Evolutionary conservation across 2,329 filamentous ascomycete species (phyloP), one percentile per base, ranked within the genome.

Genomic region (Cercospora zeae-maydis): DNA sequence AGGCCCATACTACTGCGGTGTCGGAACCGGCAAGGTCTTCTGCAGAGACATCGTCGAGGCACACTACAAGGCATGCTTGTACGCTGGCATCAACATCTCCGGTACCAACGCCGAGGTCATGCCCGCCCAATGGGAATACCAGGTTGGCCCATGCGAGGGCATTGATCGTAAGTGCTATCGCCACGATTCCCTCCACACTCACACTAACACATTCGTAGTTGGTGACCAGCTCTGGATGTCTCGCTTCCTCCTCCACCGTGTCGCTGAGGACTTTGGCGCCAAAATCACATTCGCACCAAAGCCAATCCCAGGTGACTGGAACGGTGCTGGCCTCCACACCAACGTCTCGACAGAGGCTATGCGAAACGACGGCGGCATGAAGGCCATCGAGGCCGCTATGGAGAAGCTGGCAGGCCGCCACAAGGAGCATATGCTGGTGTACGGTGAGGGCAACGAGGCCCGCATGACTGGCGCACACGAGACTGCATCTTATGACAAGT

Each of bases 51-150:
- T 99, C 67, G 93, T 99, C 71, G 93, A 98, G 83, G 89, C 91
- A 69, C 91, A 96, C 83, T 93, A 92, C 88, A 91, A 91, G 81
- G 88, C 89, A 70, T 96, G 87, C 84, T 77, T 98, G 79, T 96
- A 92, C 78, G 87, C 93, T 65, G 89, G 90, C 64, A 85, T 99
- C 80, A 88, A 93, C 78, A 98, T 99, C 80, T 96, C 93, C 27
- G 95, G 95, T 75, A 98, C 95, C 82, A 99, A 99, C 80, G 95
- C 95, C 70, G 95, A 99, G 85, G 95, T 99, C 75, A 96, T 97
- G 91, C 90, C 92, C 68, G 92, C 90, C 65, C 93, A 97, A 81
- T 98, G 93, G 93, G 93, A 98, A 79, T 97, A 91, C 87, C 93
- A 97, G 78, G 91, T 97, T 73, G 93, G 93, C 62, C 93, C 93